Evolutionary conservation across 2,329 filamentous ascomycete species (phyloP), one percentile per base, ranked within the genome.

Genomic region (Xylaria arbuscula): DNA sequence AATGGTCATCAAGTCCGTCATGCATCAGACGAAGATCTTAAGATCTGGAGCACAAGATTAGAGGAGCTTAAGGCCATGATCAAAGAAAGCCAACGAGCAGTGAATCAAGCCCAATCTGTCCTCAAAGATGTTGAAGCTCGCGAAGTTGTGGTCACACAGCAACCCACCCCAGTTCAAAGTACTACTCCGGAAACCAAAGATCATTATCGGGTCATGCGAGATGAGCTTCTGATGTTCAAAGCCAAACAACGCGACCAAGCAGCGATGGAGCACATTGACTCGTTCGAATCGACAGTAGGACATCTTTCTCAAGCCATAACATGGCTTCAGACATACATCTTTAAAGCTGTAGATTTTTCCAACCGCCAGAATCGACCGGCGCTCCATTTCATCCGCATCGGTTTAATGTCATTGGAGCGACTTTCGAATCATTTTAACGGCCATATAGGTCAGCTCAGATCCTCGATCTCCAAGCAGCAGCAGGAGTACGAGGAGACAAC

Each of bases 71-170:
- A 62, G 36, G 34, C 24, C 10, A 19, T 56, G 34, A 67, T 71
- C 19, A 58, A 59, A 34, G 51, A 60, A 50, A 57, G 36, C 19
- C 56, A 48, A n/a, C 36, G 67, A 50, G 57, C 34, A 45, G 69
- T 70, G 24, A 28, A 64, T 13, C 10, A 58, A 61, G 57, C 66
- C 24, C 54, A 64, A 50, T 61, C 59, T 32, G n/a, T 19, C 15
- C 8, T 69, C 17, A 59, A 62, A 34, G 47, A 70, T n/a, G 36
- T 56, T 40, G 61, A 66, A n/a, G 56, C 64, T 40, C 34, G 50
- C 13, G 62, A 66, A 15, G 56, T 63, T 7, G 56, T 64, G 17
- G 15, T 28, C 15, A 34, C 55, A 13, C 34, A 36, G 13, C 36
- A 38, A 19, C 61, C 38, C 0, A 7, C 2, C 5, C 55, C 50